Conservation (phyloP, 2,329 filamentous ascomycete species). For the Davidsoniella virescens region DNA sequence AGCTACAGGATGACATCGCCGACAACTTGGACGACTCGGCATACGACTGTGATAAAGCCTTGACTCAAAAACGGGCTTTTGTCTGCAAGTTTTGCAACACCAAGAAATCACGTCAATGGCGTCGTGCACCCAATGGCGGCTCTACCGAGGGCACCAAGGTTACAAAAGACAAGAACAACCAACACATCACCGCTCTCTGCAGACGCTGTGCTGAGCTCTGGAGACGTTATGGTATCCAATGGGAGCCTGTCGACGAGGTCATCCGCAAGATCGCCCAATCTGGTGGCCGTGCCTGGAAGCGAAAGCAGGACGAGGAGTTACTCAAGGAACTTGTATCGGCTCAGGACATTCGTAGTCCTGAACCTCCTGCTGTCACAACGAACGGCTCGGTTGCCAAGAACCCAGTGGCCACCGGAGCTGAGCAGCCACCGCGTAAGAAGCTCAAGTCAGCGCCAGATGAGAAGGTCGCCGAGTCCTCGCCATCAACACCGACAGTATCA, state of each 20-base stretch:
- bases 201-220: conserved; percentile 82
- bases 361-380: conserved; percentile 9
- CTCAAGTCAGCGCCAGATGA: conserved; percentile 38
- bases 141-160: conserved; percentile 39
- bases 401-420: background rate
- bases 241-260: conserved; percentile 85
- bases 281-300: conserved; percentile 70
- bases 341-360: conserved; percentile 29
- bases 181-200: conserved; percentile 70
- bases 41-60: conserved; percentile 78
- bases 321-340: conserved; percentile 53
- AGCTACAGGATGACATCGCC: conserved; percentile 80
- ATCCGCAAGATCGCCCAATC: conserved; percentile 70
- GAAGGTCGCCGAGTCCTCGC: conserved; percentile 26
- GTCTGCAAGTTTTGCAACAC: conserved; percentile 86
- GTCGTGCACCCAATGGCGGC: conserved; percentile 65
- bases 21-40: conserved; percentile 90
- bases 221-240: conserved; percentile 91
- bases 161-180: conserved; percentile 61
- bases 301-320: conserved; percentile 81
- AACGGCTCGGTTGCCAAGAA: conserved; percentile 14
- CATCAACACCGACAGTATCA: conserved; percentile 19
- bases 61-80: conserved; percentile 63
- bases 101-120: conserved; percentile 73
- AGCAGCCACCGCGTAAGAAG: conserved; percentile 45